These are phyloP conservation scores for Thelephora aurantiotincta DNA, from an alignment of 768 basidiomycete genomes.

Conservation along the genomic window DNA sequence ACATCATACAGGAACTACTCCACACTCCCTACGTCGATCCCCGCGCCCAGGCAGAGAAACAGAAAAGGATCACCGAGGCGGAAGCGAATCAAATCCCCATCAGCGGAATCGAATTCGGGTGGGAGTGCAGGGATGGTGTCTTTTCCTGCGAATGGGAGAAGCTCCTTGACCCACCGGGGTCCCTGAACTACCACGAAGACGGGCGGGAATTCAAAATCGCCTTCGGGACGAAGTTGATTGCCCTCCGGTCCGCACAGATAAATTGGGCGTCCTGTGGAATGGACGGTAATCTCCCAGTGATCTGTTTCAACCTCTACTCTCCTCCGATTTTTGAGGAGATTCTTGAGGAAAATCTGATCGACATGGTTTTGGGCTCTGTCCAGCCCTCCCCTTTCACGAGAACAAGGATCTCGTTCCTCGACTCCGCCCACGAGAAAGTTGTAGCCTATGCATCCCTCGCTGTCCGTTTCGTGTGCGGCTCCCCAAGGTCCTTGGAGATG, in stretches of 20 bases:
- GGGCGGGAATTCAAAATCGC: slow-evolving; percentile 32
- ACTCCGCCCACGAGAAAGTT: slow-evolving; percentile 24
- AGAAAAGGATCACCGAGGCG: slow-evolving; percentile 14
- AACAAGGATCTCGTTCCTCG: slow-evolving; percentile 20
- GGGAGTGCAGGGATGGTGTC: slow-evolving; percentile 43
- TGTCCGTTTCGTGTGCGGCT: slow-evolving; percentile 33
- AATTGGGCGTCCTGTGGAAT: slow-evolving; percentile 21
- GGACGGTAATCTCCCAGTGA: slow-evolving; percentile 14
- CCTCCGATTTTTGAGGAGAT: slow-evolving; percentile 26
- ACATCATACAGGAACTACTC: slow-evolving; percentile 21
- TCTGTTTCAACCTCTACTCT: slow-evolving; percentile 28
- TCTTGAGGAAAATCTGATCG: not conserved
- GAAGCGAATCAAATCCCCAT: slow-evolving; percentile 3
- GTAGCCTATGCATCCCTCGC: slow-evolving; percentile 39
- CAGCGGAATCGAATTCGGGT: slow-evolving; percentile 38
- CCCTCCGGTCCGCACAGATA: slow-evolving; percentile 31
- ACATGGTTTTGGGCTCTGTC: not conserved
- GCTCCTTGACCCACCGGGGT: slow-evolving; percentile 11
- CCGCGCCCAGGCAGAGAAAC: slow-evolving; percentile 18
- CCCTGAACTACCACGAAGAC: slow-evolving; percentile 24
- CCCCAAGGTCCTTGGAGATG: slow-evolving; percentile 16
- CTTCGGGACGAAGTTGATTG: slow-evolving; percentile 21
- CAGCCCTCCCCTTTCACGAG: slow-evolving; percentile 18
- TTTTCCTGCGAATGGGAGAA: slow-evolving; percentile 49
- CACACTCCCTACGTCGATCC: slow-evolving; percentile 29